Base-by-base conservation (phyloP, 2,329 filamentous ascomycete species). In the Helminthosporium solani region DNA sequence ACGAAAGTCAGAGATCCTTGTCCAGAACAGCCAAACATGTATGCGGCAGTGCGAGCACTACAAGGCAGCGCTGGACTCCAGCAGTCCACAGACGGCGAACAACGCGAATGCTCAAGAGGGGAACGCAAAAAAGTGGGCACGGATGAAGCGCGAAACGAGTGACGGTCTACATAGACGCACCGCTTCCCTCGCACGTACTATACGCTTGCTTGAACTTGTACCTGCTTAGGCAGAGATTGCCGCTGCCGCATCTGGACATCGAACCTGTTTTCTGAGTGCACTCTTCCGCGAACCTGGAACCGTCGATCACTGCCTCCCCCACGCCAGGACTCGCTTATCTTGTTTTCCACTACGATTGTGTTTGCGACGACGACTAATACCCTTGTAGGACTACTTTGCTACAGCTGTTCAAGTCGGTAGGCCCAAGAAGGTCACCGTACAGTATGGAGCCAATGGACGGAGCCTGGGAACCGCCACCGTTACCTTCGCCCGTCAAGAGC, bases 401-500 rank as follows among this genome's bases (percentile, higher is more conserved):
- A 86, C 89, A 68, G 87, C 88, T 63, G 84, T 96, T 72, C 90
- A 90, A 58, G 85, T 96, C 71, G 92, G 91, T 60, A 83, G 87
- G 54, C 88, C 97, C 74, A 96, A 95, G 81, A 87, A 82, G 73
- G 89, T 95, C 55, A 85, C 94, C 61, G 79, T 99, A 63, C 90
- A 88, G 41, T 99, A 99, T 75, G 94, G 92, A 64, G 89, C 92
- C 55, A 90, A 88, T 68, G 92, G 92, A 55, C 83, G 85, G 60
- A 96, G 91, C 80, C 88, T 90, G 68, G 94, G 94, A 57, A 89
- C 92, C 67, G 91, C 91, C 62, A 94, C 90, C 44, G 87, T 99
- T 61, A 85, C 85, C 54, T 99, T 99, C 77, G 75, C 74, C 70
- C 88, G 89, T 65, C 75, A 86, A 20, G 89, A 90, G 58, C 88